Percentiles rank a stretch among this genome's conserved stretches.
Evolutionary conservation across 1,284 basidiomycete genomes (phyloP).

Genomic region (Amylostereum areolatum): DNA sequence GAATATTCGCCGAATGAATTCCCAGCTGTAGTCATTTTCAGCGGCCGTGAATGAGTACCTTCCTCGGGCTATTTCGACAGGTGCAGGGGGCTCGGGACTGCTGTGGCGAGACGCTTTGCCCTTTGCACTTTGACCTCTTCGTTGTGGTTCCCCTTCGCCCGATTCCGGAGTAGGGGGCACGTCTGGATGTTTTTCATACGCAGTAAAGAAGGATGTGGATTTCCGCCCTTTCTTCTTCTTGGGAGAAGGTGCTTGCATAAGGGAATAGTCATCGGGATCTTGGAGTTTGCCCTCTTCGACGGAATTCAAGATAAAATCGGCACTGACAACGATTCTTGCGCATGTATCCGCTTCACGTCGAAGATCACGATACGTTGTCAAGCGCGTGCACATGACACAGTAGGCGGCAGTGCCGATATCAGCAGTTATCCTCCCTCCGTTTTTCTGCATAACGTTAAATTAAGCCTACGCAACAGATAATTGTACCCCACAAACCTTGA

Average conservation of each 20-base stretch:
- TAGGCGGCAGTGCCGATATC: slow-evolving; percentile 50
- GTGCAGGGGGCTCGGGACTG: slow-evolving; percentile 2
- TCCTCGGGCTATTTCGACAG: background rate
- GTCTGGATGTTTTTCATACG: background rate
- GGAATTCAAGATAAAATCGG: slow-evolving; percentile 52
- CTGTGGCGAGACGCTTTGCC: background rate
- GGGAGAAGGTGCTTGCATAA: slow-evolving; percentile 11
- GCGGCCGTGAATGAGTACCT: slow-evolving; percentile 36
- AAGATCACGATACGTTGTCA: slow-evolving; percentile 42
- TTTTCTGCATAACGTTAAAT: slow-evolving; percentile 36
- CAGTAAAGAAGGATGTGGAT: slow-evolving; percentile 1
- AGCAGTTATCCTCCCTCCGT: slow-evolving; percentile 51
- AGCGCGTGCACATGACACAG: slow-evolving; percentile 44
- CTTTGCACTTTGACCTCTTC: too few species aligned
- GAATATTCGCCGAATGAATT: slow-evolving; percentile 28
- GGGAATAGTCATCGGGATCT: slow-evolving; percentile 33
- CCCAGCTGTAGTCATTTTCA: slow-evolving; percentile 37
- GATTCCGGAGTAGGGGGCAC: too few species aligned
- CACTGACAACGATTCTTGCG: slow-evolving; percentile 36
- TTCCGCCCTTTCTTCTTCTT: slow-evolving; percentile 17
- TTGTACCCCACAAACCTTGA: slow-evolving; percentile 43
- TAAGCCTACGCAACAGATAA: background rate
- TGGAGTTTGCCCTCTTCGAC: slow-evolving; percentile 38
- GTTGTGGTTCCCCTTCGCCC: background rate
- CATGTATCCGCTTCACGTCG: slow-evolving; percentile 29